phyloP scores from a whole-genome alignment of 768 basidiomycete species.

The Austroboletus festivus region DNA sequence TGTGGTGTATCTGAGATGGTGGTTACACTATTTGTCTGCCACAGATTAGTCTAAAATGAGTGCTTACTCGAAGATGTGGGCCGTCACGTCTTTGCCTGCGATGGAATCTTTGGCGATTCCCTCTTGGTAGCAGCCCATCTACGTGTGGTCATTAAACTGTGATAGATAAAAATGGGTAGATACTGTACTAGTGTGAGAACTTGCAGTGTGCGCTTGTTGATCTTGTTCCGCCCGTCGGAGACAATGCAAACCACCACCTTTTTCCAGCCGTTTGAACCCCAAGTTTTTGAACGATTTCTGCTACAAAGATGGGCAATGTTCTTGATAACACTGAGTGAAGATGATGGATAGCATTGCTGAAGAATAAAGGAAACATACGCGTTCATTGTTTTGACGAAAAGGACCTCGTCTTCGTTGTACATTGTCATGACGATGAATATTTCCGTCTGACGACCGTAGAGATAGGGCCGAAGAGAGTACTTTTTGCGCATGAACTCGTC shows the following conservation, averaged over 20 bases:
- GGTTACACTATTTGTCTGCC: neutral
- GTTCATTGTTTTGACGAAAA: constrained; percentile 82
- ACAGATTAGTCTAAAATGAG: neutral
- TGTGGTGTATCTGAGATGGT: constrained; percentile 60
- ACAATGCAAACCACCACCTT: constrained; percentile 88
- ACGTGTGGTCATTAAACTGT: constrained; percentile 2
- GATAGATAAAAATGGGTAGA: constrained; percentile 3
- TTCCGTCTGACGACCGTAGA: constrained; percentile 80
- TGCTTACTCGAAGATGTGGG: constrained; percentile 86
- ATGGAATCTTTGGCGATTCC: constrained; percentile 88
- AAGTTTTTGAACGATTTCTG: constrained; percentile 67
- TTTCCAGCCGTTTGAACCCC: constrained; percentile 89
- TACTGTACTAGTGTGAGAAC: constrained; percentile 70
- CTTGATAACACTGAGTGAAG: constrained; percentile 66
- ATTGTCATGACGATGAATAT: constrained; percentile 96
- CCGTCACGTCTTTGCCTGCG: constrained; percentile 86
- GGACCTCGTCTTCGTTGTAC: constrained; percentile 88
- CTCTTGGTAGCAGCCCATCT: constrained; percentile 89
- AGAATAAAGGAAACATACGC: constrained; percentile 46
- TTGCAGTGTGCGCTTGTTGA: constrained; percentile 89
- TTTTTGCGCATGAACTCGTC: constrained; percentile 79
- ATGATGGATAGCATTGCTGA: constrained; percentile 5
- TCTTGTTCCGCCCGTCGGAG: constrained; percentile 80
- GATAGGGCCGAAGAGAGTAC: constrained; percentile 76
- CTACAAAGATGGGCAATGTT: constrained; percentile 78